Conservation (phyloP, 306 rosid species). For the Casuarina glauca region DNA sequence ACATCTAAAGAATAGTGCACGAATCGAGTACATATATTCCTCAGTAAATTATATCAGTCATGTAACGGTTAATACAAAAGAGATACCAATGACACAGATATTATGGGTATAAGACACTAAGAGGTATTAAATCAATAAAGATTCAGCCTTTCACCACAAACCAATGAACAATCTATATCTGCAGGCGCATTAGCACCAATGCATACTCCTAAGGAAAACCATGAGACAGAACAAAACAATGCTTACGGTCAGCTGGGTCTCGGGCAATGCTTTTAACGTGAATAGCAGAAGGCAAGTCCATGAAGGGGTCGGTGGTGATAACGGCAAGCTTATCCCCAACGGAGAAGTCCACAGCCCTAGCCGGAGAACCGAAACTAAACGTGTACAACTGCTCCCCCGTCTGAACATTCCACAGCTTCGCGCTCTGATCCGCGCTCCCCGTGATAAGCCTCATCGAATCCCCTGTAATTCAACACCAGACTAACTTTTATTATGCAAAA, state of each 20-base stretch:
- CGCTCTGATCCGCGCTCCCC: slow-evolving; percentile 83
- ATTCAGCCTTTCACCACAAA: neutral
- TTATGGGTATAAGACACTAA: neutral
- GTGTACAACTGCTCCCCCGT: slow-evolving; percentile 73
- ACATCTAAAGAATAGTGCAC: too few relatives aligned
- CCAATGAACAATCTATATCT: neutral
- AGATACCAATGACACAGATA: neutral
- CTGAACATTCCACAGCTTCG: slow-evolving; percentile 76
- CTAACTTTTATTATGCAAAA: neutral
- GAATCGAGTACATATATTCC: neutral
- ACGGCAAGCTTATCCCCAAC: slow-evolving; percentile 69
- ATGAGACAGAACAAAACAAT: neutral
- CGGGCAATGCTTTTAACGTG: slow-evolving; percentile 68
- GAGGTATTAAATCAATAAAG: neutral
- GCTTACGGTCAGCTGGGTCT: slow-evolving; percentile 59
- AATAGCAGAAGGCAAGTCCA: slow-evolving; percentile 70
- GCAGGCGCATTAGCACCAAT: too few relatives aligned
- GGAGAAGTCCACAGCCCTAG: slow-evolving; percentile 66
- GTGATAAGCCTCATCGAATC: slow-evolving; percentile 72
- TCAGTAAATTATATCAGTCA: neutral
- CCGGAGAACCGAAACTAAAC: slow-evolving; percentile 72
- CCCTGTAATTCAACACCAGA: slow-evolving; percentile 19
- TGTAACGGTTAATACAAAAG: neutral
- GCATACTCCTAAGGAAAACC: too few relatives aligned
- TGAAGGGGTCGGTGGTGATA: slow-evolving; percentile 73